Evolutionary conservation across 2,329 filamentous ascomycete genomes (phyloP), one percentile per base, ranked within the genome.

Genomic region (Fusarium pseudograminearum): DNA sequence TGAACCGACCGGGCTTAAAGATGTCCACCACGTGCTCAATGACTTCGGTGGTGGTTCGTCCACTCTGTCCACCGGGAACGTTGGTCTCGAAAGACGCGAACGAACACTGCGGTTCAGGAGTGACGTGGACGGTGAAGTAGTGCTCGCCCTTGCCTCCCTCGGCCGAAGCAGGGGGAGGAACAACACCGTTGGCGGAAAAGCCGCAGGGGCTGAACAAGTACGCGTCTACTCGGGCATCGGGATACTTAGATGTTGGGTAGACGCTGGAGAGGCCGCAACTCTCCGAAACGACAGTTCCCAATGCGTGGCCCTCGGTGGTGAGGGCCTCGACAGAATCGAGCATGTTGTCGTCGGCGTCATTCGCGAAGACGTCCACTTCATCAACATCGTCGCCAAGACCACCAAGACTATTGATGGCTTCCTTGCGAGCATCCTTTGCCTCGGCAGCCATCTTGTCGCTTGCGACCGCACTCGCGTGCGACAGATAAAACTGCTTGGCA

Each of bases 1-100:
- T 97, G 86, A 99, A 99, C 56, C 95, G 92, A n/a, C 95, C 95
- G 0, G 96, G 96, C 78, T 94, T 93, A 88, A 99, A 99, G 77
- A 99, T 99, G 69, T 89, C 87, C 45, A 98, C 94, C 2, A 98
- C 96, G 71, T 98, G 93, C 80, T 97, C 90, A 67, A 99, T 92
- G 64, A 98, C 91, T 70, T 97, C 95, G 28, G 90, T 89, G 1
- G 95, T 98, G 78, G 94, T 92, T 67, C 94, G 91, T 18, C 94
- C 94, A 59, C 89, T 93, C 82, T 97, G 93, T 7, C 90, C 90
- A 28, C 93, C 92, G 3, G 96, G 96, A 6, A 99, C 95, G 74
- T 98, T 99, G 72, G 96, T 98, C 85, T 99, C 96, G 78, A 99
- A 99, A 3, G 94, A 98, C 36, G 96, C 96, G 79, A 97, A 99